Conservation (phyloP, 768 basidiomycete species). For the Russula compacta region DNA sequence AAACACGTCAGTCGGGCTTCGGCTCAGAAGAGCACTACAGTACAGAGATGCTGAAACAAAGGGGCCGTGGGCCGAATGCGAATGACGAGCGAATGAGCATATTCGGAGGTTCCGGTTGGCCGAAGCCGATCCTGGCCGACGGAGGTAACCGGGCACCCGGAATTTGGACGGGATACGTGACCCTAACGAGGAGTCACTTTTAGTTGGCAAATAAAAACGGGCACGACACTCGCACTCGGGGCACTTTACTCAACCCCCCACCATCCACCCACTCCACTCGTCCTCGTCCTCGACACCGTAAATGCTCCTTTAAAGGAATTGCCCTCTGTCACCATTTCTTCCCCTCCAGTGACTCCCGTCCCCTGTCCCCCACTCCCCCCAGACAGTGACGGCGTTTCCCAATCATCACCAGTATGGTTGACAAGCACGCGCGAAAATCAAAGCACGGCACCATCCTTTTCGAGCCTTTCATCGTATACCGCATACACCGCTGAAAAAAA, state of each 20-base stretch:
- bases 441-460: conserved; percentile 84
- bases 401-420: conserved; percentile 55
- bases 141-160: background rate
- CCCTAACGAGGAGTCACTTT: conserved; percentile 7
- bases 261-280: conserved; percentile 21
- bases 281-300: conserved; percentile 12
- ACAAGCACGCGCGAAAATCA: conserved; percentile 70
- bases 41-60: background rate
- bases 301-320: conserved; percentile 28
- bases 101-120: conserved; percentile 11
- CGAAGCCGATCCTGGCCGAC: conserved; percentile 16
- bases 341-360: conserved; percentile 19
- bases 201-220: conserved; percentile 11
- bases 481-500: conserved; percentile 55
- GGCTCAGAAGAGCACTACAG: background rate
- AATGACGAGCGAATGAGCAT: conserved; percentile 14
- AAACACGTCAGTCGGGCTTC: background rate
- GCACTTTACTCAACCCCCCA: conserved; percentile 33
- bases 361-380: conserved; percentile 7
- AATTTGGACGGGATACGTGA: background rate
- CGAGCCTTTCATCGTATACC: conserved; percentile 80
- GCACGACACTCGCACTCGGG: conserved; percentile 7
- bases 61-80: background rate
- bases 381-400: conserved; percentile 24
- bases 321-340: conserved; percentile 26